A percentile compares a stretch with the other conserved stretches of the same genome.
phyloP scores from a whole-genome alignment of 768 basidiomycete species.

The Boletus vermiculosoides region DNA sequence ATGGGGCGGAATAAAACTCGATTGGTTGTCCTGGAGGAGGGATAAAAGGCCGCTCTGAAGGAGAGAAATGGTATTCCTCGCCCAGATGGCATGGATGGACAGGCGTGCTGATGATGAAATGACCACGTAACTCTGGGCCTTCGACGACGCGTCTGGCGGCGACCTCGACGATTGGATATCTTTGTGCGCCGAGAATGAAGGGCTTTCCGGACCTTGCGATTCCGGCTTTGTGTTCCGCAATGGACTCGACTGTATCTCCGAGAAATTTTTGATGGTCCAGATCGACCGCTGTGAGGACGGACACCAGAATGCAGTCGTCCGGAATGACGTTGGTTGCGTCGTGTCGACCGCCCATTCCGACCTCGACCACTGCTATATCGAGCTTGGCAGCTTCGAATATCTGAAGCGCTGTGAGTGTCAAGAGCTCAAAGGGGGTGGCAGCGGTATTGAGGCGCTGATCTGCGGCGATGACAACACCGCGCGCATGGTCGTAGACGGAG shows the following conservation, averaged over 20 bases:
- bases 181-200: conserved; percentile 68
- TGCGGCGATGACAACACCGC: conserved; percentile 46
- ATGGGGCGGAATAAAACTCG: conserved; percentile 41
- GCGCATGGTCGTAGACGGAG: conserved; percentile 46
- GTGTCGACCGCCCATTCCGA: conserved; percentile 88
- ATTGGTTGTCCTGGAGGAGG: conserved; percentile 45
- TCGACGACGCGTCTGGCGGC: conserved; percentile 45
- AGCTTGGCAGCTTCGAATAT: conserved; percentile 69
- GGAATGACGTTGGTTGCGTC: conserved; percentile 94
- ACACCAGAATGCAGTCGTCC: conserved; percentile 63
- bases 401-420: conserved; percentile 76
- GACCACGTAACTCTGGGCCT: conserved; percentile 37
- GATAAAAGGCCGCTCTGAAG: conserved; percentile 27
- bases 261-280: conserved; percentile 93
- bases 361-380: conserved; percentile 86
- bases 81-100: conserved; percentile 38
- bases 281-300: conserved; percentile 84
- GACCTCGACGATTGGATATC: conserved; percentile 45
- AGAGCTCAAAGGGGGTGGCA: conserved; percentile 78
- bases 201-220: conserved; percentile 66
- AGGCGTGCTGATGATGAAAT: conserved; percentile 34
- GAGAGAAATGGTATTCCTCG: conserved; percentile 35
- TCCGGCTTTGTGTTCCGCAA: conserved; percentile 79
- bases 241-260: conserved; percentile 69
- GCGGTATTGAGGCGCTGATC: conserved; percentile 43